These are phyloP conservation scores for Geranium incanum DNA, from an alignment of 441 rosid species.

Conservation along the genomic window DNA sequence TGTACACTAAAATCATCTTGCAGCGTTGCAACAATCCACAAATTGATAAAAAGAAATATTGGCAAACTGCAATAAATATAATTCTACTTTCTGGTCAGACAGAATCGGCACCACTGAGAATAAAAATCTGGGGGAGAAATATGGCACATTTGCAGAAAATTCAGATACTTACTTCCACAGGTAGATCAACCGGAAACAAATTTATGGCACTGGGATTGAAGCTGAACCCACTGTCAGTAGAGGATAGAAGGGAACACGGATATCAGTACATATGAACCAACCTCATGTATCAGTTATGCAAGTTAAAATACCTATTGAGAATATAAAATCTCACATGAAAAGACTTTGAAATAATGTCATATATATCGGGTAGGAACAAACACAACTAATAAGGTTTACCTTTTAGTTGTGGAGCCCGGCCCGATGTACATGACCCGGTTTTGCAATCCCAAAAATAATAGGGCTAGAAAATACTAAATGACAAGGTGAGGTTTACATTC, in stretches of 20 bases:
- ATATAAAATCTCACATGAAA: no score
- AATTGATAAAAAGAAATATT: neutral
- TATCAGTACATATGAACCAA: slow-evolving; percentile 12
- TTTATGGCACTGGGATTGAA: slow-evolving; percentile 53
- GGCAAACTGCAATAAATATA: neutral
- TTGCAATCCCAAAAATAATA: neutral
- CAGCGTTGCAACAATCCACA: neutral
- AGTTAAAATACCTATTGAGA: neutral
- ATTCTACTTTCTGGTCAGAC: neutral
- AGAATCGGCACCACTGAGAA: neutral
- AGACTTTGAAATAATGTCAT: no score
- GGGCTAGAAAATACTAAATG: neutral
- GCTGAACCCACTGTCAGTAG: slow-evolving; percentile 46
- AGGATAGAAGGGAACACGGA: slow-evolving; percentile 12
- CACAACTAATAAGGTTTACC: neutral
- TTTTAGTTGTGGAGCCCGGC: no score
- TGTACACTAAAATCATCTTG: no score
- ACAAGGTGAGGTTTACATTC: neutral
- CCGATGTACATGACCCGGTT: neutral
- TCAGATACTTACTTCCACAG: slow-evolving; percentile 44
- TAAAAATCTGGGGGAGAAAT: neutral
- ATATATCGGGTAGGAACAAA: neutral
- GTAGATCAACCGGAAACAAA: slow-evolving; percentile 50
- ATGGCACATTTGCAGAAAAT: slow-evolving; percentile 11
- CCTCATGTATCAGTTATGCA: neutral